Conservation (phyloP, 352 stramenopile species). For the Hyaloperonospora brassicae region DNA sequence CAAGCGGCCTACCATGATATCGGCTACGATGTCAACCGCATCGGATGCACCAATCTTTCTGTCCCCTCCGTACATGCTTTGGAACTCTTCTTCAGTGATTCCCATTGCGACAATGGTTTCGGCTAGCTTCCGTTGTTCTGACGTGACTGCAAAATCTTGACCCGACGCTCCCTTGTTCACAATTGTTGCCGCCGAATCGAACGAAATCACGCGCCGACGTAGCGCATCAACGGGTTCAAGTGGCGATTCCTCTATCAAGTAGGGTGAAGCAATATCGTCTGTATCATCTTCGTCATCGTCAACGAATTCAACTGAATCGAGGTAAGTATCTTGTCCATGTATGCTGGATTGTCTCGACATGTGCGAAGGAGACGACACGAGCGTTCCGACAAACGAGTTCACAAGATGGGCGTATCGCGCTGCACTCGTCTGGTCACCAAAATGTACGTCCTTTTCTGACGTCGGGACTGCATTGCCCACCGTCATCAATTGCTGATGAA, state of each 20-base stretch:
- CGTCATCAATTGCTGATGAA: conserved; percentile 79
- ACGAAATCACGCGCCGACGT: conserved; percentile 60
- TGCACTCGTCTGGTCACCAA: conserved; percentile 30
- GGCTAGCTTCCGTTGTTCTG: conserved; percentile 56
- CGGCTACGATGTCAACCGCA: conserved; percentile 12
- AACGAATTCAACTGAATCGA: conserved; percentile 29
- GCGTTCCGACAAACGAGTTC: conserved; percentile 47
- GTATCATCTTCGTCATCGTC: conserved; percentile 27
- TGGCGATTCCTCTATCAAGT: conserved; percentile 14
- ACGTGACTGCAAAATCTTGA: conserved; percentile 29
- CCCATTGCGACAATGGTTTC: conserved; percentile 71
- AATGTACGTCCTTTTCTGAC: conserved; percentile 43
- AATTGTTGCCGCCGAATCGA: conserved; percentile 69
- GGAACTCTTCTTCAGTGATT: conserved; percentile 41
- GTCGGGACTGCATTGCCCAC: conserved; percentile 63
- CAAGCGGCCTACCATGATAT: conserved; percentile 5
- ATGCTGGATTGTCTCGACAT: conserved; percentile 25
- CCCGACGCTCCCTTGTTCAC: conserved; percentile 47
- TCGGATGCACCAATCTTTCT: conserved; percentile 14
- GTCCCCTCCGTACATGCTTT: conserved; percentile 26
- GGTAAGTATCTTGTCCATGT: conserved; percentile 19
- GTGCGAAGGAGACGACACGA: conserved; percentile 35
- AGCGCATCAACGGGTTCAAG: conserved; percentile 55
- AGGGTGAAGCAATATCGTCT: conserved; percentile 7
- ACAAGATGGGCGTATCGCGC: conserved; percentile 44